Base-by-base conservation (phyloP, 73 alveolate species). In the Paramecium bursaria region DNA sequence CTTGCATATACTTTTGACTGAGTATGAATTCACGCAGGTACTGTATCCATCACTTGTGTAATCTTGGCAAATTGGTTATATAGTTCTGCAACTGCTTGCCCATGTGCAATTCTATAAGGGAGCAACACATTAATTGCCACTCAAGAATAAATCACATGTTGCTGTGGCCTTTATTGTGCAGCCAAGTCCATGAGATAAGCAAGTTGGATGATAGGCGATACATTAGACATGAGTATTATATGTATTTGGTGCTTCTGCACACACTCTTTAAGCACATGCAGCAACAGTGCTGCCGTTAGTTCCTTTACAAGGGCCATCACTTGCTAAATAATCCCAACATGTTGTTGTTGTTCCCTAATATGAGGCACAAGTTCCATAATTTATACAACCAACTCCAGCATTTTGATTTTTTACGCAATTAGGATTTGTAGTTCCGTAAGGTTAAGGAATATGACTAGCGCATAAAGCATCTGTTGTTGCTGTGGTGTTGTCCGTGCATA, bases 391-490 rank as follows among this genome's bases (percentile, higher is more conserved):
- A 11, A 50, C 33, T 29, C 76, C 76, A n/a, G n/a, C n/a, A n/a
- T n/a, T n/a, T n/a, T n/a, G n/a, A 14, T 48, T 48, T 6, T 19
- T 9, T 7, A 48, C 61, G 15, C 61, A 48, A 9, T 48, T 48
- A 48, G 23, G 7, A 9, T n/a, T n/a, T n/a, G n/a, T n/a, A n/a
- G n/a, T n/a, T n/a, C n/a, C n/a, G n/a, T n/a, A n/a, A n/a, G n/a
- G n/a, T n/a, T n/a, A n/a, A n/a, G n/a, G n/a, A n/a, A n/a, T n/a
- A n/a, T n/a, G n/a, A n/a, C n/a, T 42, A 15, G 26, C 50, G 44
- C 82, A 67, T 25, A 39, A 53, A 13, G 61, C 48, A 67, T 67
- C 82, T 2, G 61, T 67, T 35, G 82, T 67, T 6, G 82, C 82
- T 35, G 82, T 67, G 33, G 50, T 47, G 44, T 67, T 67, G 11